Evolutionary conservation across 257 asterid species (phyloP).

Genomic region (Coffea eugenioides): DNA sequence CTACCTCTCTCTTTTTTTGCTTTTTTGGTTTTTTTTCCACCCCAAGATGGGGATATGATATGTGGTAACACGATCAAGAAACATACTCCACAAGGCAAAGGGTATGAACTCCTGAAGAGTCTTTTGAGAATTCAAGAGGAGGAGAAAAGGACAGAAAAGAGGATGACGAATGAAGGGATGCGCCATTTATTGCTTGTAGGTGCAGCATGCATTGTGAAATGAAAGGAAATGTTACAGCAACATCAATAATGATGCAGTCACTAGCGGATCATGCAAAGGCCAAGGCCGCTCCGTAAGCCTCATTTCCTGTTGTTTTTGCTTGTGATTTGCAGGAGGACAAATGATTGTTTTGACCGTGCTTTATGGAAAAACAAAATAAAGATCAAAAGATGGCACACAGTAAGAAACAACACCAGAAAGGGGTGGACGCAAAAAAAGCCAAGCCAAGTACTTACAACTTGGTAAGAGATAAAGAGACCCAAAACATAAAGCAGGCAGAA

Average conservation of each 20-base stretch:
- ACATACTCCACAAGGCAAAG: background rate
- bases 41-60: background rate
- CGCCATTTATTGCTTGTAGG: background rate
- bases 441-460: background rate
- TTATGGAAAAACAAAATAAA: background rate
- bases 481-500: background rate
- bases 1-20: background rate
- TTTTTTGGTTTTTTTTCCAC: background rate
- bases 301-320: background rate
- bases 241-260: background rate
- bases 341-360: background rate
- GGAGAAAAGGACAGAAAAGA: background rate
- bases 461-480: background rate
- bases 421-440: background rate
- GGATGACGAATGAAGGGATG: background rate
- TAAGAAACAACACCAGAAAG: background rate
- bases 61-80: no score
- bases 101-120: background rate
- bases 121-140: background rate
- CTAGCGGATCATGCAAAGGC: background rate
- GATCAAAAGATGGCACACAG: background rate
- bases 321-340: background rate
- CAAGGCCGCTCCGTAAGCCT: background rate
- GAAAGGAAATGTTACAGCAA: conserved; percentile 1
- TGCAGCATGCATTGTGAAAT: conserved; percentile 2